Conservation (phyloP, 306 rosid species). For the Astragalus membranaceus region DNA sequence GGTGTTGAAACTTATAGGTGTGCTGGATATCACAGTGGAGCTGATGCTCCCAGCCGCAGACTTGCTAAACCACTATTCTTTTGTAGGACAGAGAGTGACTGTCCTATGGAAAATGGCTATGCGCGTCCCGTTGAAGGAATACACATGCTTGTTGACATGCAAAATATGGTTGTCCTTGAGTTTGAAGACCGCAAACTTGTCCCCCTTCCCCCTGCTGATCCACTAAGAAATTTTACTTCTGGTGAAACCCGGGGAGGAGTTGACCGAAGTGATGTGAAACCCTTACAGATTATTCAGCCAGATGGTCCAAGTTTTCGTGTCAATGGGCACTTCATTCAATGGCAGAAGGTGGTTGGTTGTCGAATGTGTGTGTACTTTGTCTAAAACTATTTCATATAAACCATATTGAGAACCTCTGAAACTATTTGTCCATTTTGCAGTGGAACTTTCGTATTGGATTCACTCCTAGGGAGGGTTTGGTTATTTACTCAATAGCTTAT, state of each 20-base stretch:
- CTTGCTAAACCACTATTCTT: constrained; percentile 78
- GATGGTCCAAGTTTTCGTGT: constrained; percentile 87
- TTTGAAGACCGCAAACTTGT: constrained; percentile 76
- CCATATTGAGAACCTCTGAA: neutral
- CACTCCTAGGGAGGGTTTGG: constrained; percentile 70
- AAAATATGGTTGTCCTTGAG: constrained; percentile 72
- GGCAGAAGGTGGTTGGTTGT: constrained; percentile 58
- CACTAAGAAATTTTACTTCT: constrained; percentile 62
- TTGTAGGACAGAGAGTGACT: constrained; percentile 85
- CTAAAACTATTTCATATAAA: neutral
- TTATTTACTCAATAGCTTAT: constrained; percentile 64
- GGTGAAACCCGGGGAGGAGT: constrained; percentile 81
- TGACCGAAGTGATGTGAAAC: constrained; percentile 79
- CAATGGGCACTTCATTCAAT: constrained; percentile 62
- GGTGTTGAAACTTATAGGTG: constrained; percentile 43
- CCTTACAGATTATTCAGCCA: constrained; percentile 63
- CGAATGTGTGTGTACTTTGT: neutral
- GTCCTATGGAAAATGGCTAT: constrained; percentile 84
- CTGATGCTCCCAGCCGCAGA: constrained; percentile 78
- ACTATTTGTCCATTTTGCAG: constrained; percentile 39
- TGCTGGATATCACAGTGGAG: constrained; percentile 71
- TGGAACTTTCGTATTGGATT: constrained; percentile 83
- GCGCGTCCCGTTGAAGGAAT: constrained; percentile 88
- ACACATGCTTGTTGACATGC: constrained; percentile 80
- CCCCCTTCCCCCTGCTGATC: constrained; percentile 80